A percentile compares a stretch with the other conserved stretches of the same genome.
Conservation (phyloP, 257 asterid species). For the Ligustrum vulgare region DNA sequence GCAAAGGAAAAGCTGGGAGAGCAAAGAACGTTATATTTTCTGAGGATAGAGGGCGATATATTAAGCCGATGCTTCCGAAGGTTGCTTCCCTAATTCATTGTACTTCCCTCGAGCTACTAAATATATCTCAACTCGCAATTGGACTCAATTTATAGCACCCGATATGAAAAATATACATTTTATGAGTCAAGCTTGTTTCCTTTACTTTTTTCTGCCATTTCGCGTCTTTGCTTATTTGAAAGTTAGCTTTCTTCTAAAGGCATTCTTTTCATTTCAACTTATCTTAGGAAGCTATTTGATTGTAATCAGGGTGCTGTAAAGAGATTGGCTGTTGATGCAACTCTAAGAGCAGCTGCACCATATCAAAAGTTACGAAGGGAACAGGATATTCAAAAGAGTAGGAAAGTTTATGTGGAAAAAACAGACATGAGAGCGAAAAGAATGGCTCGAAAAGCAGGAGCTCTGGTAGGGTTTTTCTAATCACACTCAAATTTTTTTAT, state of each 20-base stretch:
- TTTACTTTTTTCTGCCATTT: neutral
- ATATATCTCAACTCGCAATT: conserved; percentile 2
- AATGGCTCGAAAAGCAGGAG: conserved; percentile 99
- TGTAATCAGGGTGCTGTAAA: conserved; percentile 83
- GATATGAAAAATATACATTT: neutral
- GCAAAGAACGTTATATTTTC: conserved; percentile 96
- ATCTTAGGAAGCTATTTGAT: conserved; percentile 29
- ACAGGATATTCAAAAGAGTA: conserved; percentile 63
- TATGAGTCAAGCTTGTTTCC: conserved; percentile 4
- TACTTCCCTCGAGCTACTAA: conserved; percentile 2
- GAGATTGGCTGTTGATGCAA: conserved; percentile 99
- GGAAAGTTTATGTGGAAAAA: conserved; percentile 88
- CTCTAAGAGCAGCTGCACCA: conserved; percentile 99
- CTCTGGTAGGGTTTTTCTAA: conserved; percentile 61
- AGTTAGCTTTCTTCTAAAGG: neutral
- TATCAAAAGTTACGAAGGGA: conserved; percentile 94
- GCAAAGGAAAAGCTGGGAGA: conserved; percentile 92
- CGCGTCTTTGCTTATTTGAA: neutral
- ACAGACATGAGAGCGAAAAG: conserved; percentile 98
- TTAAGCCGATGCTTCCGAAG: conserved; percentile 99
- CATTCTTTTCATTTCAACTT: conserved; percentile 15
- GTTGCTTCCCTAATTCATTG: conserved; percentile 36
- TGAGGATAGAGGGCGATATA: conserved; percentile 95
- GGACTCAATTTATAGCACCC: conserved; percentile 2
- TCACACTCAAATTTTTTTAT: neutral